phyloP scores from a whole-genome alignment of 2,329 filamentous ascomycete species.

The Scopulariopsis brevicaulis region DNA sequence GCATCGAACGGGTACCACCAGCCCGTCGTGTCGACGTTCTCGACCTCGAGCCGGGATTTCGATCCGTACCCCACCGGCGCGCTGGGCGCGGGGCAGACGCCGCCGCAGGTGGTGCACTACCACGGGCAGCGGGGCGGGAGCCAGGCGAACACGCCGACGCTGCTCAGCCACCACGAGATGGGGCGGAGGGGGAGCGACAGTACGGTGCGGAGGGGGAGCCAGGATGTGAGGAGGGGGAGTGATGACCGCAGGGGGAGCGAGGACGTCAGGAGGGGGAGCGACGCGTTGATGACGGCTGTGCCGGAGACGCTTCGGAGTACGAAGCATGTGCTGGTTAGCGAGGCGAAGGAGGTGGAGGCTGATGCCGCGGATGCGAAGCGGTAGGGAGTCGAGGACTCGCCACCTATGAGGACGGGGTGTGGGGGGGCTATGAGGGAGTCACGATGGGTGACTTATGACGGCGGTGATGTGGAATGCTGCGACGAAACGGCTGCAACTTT shows the following conservation, averaged over 20 bases:
- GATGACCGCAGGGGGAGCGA: slow-evolving; percentile 20
- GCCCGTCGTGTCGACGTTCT: slow-evolving; percentile 57
- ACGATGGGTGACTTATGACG: no score
- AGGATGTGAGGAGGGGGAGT: slow-evolving; percentile 24
- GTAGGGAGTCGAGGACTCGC: neutral
- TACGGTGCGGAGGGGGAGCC: slow-evolving; percentile 14
- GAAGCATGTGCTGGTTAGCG: neutral
- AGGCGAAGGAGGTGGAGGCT: neutral
- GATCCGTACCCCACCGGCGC: slow-evolving; percentile 58
- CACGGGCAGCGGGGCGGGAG: slow-evolving; percentile 57
- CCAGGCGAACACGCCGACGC: slow-evolving; percentile 53
- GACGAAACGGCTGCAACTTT: neutral
- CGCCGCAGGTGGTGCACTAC: slow-evolving; percentile 56
- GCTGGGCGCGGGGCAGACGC: slow-evolving; percentile 49
- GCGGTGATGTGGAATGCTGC: neutral
- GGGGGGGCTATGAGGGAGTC: neutral
- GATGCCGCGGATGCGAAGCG: neutral
- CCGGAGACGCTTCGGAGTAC: neutral
- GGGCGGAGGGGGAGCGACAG: slow-evolving; percentile 34
- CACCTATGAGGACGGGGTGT: neutral
- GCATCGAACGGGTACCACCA: slow-evolving; percentile 54
- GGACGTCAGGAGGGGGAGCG: neutral
- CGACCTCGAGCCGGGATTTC: slow-evolving; percentile 58
- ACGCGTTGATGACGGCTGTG: slow-evolving; percentile 2
- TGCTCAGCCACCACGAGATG: slow-evolving; percentile 37